A percentile compares a stretch with the other conserved stretches of the same genome.
Conservation (phyloP, 805 yeast species). For the Dipodascopsis uninucleata region DNA sequence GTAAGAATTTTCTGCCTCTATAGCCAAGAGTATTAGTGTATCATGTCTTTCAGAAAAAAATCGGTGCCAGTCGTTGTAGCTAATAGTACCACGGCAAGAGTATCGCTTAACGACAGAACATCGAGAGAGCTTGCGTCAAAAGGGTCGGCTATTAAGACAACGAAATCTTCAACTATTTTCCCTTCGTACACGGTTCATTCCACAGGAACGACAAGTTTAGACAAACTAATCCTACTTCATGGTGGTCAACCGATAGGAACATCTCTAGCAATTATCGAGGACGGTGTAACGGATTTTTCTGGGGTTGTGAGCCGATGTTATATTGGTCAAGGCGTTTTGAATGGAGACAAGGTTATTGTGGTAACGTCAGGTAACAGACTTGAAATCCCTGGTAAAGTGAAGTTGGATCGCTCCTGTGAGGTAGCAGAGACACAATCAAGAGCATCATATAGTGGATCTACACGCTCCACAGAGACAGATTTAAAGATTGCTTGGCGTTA, state of each 20-base stretch:
- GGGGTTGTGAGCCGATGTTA: slow-evolving; percentile 64
- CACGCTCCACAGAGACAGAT: not conserved
- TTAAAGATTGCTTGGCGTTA: slow-evolving; percentile 26
- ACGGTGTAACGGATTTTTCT: slow-evolving; percentile 83
- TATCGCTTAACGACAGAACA: too few species aligned
- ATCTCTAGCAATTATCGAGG: slow-evolving; percentile 70
- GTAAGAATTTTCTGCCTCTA: too few species aligned
- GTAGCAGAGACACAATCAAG: too few species aligned
- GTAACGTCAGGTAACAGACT: slow-evolving; percentile 58
- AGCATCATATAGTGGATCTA: too few species aligned
- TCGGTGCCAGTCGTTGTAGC: too few species aligned
- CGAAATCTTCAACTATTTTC: slow-evolving; percentile 61
- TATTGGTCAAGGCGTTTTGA: slow-evolving; percentile 73
- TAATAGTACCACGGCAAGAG: too few species aligned
- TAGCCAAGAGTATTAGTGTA: too few species aligned
- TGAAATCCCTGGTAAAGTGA: too few species aligned
- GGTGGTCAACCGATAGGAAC: slow-evolving; percentile 81
- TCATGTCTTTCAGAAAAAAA: too few species aligned
- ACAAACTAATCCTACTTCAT: slow-evolving; percentile 62
- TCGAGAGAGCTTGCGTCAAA: too few species aligned
- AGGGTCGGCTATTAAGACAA: too few species aligned
- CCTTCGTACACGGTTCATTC: slow-evolving; percentile 75
- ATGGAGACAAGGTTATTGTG: slow-evolving; percentile 61
- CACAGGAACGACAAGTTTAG: slow-evolving; percentile 75
- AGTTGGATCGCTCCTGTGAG: too few species aligned